Evolutionary conservation across 2,329 filamentous ascomycete species (phyloP), one percentile per base, ranked within the genome.

Genomic region (Fusarium nisikadoi): DNA sequence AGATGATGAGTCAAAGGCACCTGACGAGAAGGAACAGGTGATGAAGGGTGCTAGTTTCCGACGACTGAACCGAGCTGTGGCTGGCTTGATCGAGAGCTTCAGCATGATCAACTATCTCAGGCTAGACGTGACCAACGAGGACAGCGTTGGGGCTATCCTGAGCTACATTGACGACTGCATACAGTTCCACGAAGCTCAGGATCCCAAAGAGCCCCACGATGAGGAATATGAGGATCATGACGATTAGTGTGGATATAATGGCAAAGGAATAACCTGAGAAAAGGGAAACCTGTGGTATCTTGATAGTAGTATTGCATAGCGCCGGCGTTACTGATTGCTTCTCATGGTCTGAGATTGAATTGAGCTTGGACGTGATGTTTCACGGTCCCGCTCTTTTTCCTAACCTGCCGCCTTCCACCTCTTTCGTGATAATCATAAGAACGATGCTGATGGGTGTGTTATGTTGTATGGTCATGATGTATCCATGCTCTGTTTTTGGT

Each of bases 81-180:
- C 93, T 2, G 90, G 93, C 58, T 85, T 99, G 72, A 97, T 99
- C 73, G 96, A 98, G 81, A 96, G 94, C 81, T 99, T 98, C 83
- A 97, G 94, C 84, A 97, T 99, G 94, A 94, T 99, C 17, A 97
- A 93, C 52, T 99, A 97, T 80, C 86, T 98, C 63, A 94, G 95
- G 83, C 86, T 98, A 47, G 93, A 98, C 79, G 92, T 92, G 33
- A 93, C 96, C 73, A 91, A 97, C 77, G 95, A 98, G 83, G 94
- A 98, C 77, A 98, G 95, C 78, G 91, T 98, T 8, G 92, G 88
- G 3, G 91, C 84, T 78, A 92, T 97, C 31, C 82, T 98, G 75
- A 97, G 94, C 85, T 94, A 97, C 83, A 96, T 98, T 75, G 95
- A 98, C 80, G 94, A 98, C 82, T 93, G 93, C 33, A 96, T 97